Evolutionary conservation across 2,329 filamentous ascomycete genomes (phyloP).

Genomic region (Cadophora luteo-olivacea): DNA sequence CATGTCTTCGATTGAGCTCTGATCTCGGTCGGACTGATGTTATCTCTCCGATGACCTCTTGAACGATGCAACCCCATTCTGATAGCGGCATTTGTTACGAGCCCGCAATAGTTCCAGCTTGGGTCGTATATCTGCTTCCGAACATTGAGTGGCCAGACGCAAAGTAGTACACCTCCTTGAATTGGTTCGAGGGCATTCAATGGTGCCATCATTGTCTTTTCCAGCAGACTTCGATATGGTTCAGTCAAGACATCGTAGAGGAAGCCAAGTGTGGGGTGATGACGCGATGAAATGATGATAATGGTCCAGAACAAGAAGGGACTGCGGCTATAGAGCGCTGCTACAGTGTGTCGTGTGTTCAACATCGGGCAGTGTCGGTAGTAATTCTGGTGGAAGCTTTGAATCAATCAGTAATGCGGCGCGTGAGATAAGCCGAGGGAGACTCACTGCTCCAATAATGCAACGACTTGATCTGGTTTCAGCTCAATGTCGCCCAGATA

Average conservation of each 20-base stretch:
- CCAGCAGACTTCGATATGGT: conserved; percentile 24
- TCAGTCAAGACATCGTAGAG: conserved; percentile 17
- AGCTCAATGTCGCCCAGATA: conserved; percentile 11
- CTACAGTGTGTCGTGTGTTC: conserved; percentile 15
- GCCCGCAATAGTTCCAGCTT: conserved; percentile 31
- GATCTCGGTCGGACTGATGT: background rate
- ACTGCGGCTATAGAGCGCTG: conserved; percentile 12
- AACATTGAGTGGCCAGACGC: conserved; percentile 39
- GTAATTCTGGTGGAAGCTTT: conserved; percentile 24
- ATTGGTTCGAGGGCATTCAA: conserved; percentile 23
- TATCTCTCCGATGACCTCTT: conserved; percentile 3
- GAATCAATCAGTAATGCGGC: background rate
- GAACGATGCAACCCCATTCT: conserved; percentile 25
- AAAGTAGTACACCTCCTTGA: conserved; percentile 34
- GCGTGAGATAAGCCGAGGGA: background rate
- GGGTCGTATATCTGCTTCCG: conserved; percentile 25
- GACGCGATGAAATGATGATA: conserved; percentile 25
- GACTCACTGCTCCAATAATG: conserved; percentile 15
- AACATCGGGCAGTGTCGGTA: conserved; percentile 30
- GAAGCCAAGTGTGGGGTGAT: conserved; percentile 18
- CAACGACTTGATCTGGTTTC: conserved; percentile 5
- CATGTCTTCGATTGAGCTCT: conserved; percentile 15
- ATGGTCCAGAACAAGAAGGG: conserved; percentile 33
- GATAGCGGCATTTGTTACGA: conserved; percentile 27
- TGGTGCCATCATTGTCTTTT: conserved; percentile 18